Evolutionary conservation across 2,329 filamentous ascomycete genomes (phyloP).

Genomic region (Aspergillus neotritici): DNA sequence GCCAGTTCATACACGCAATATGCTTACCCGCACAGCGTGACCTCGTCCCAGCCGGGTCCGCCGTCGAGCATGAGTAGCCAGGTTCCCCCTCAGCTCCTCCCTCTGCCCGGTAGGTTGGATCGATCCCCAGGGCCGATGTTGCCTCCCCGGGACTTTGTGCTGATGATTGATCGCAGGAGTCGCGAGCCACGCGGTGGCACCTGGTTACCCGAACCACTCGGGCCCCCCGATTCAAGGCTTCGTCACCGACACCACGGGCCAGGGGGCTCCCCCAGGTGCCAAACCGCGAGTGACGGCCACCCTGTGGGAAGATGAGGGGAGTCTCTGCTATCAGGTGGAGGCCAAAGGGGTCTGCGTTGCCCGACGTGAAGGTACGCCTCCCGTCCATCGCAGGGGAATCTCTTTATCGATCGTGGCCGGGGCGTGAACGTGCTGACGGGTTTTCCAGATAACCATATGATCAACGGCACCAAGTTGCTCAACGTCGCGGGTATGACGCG

Average conservation of each 20-base stretch:
- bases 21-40: conserved; percentile 68
- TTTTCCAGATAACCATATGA: conserved; percentile 86
- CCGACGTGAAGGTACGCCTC: conserved; percentile 72
- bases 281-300: conserved; percentile 96
- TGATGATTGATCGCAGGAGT: conserved; percentile 25
- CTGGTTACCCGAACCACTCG: conserved; percentile 37
- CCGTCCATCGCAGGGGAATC: neutral
- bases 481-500: conserved; percentile 98
- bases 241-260: conserved; percentile 78
- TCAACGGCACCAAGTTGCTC: conserved; percentile 93
- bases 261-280: conserved; percentile 86
- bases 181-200: conserved; percentile 28
- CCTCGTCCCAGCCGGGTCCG: conserved; percentile 67
- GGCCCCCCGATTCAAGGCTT: conserved; percentile 42
- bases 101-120: conserved; percentile 48
- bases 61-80: conserved; percentile 63
- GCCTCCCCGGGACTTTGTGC: too few relatives aligned
- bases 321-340: conserved; percentile 95
- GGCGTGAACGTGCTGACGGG: neutral
- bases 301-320: conserved; percentile 96
- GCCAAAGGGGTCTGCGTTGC: conserved; percentile 94
- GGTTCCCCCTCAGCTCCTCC: conserved; percentile 65
- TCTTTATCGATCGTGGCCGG: neutral
- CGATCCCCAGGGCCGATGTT: too few relatives aligned
- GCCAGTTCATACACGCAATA: conserved; percentile 62